phyloP scores from a whole-genome alignment of 106 monocot genomes.

The Agapanthus africanus region DNA sequence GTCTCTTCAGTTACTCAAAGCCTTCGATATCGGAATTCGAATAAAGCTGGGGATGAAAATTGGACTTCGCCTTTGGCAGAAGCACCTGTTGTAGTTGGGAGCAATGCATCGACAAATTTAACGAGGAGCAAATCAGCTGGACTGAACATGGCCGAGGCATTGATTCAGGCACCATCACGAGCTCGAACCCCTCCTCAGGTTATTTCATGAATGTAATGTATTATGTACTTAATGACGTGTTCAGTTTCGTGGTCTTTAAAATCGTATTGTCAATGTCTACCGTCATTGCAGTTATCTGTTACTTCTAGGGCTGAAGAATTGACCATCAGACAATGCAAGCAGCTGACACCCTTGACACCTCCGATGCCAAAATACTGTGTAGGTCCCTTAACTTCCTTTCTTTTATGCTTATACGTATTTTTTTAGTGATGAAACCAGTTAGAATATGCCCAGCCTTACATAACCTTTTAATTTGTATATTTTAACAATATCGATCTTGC shows the following conservation, averaged over 20 bases:
- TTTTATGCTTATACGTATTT: background rate
- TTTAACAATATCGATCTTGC: background rate
- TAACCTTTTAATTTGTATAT: background rate
- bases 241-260: conserved; percentile 12
- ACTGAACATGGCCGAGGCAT: conserved; percentile 77
- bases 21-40: background rate
- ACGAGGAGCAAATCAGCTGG: conserved; percentile 15
- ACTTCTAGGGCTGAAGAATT: conserved; percentile 38
- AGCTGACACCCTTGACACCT: conserved; percentile 43
- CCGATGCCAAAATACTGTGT: conserved; percentile 37
- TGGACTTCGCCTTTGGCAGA: conserved; percentile 5
- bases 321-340: conserved; percentile 29
- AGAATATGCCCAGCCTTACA: background rate
- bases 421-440: background rate
- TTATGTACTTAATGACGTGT: background rate
- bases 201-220: background rate
- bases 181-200: conserved; percentile 52
- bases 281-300: conserved; percentile 3
- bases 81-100: background rate
- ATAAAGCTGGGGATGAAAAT: background rate
- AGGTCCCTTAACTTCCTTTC: conserved; percentile 6
- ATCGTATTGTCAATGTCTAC: background rate
- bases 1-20: background rate
- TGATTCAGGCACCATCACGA: conserved; percentile 42
- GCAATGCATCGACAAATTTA: no score